phyloP scores from a whole-genome alignment of 108 stramenopile genomes.

The Cyclostephanos tholiformis region DNA sequence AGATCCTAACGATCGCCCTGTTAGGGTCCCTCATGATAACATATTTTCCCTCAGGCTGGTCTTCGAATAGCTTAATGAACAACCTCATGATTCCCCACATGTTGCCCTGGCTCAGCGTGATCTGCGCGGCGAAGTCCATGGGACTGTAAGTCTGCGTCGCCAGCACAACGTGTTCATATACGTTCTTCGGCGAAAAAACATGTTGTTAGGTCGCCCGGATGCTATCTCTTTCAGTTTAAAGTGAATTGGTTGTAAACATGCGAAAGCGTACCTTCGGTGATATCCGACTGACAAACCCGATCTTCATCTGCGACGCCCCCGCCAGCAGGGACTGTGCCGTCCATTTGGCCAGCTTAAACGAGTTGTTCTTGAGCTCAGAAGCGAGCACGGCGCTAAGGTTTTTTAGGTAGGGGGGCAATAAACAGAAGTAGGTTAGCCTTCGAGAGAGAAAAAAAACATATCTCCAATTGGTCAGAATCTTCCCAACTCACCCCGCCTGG shows the following conservation, averaged over 20 bases:
- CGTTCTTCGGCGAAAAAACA: constrained; percentile 89
- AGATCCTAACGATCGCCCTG: constrained; percentile 92
- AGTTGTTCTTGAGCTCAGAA: constrained; percentile 98
- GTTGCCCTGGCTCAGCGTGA: constrained; percentile 87
- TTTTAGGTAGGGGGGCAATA: no score
- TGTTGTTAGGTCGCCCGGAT: no score
- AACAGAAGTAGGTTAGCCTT: no score
- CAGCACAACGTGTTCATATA: constrained; percentile 90
- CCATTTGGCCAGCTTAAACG: constrained; percentile 98
- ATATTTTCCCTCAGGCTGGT: constrained; percentile 92
- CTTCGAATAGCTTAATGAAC: constrained; percentile 88
- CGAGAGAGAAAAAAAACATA: no score
- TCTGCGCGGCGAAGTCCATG: constrained; percentile 95
- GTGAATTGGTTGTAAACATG: no score
- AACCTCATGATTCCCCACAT: constrained; percentile 99
- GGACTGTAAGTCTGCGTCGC: constrained; percentile 97
- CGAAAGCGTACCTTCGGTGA: constrained; percentile 24
- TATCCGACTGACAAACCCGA: constrained; percentile 97
- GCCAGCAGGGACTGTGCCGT: constrained; percentile 95
- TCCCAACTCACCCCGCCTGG: constrained; percentile 66
- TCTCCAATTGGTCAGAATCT: no score
- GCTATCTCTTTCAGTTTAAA: no score
- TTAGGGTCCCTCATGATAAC: constrained; percentile 97
- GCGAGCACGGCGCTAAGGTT: constrained; percentile 80
- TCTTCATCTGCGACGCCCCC: constrained; percentile 97